phyloP scores from a whole-genome alignment of 371 early-diverging fungal genomes.

The Mycotypha africana region DNA sequence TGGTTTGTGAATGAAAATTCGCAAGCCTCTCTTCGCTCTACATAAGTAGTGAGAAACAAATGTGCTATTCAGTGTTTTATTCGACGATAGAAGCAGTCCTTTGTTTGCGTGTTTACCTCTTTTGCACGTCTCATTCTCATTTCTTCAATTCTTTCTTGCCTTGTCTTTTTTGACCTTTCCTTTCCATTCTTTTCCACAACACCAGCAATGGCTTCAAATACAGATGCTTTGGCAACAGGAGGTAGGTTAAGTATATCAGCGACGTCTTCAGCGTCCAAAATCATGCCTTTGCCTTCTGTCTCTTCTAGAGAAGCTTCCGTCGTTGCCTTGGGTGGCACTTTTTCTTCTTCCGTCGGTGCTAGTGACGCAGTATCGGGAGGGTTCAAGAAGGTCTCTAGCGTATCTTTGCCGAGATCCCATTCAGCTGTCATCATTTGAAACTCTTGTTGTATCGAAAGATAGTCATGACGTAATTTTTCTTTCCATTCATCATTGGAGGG shows the following conservation, averaged over 20 bases:
- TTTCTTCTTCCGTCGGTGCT: not conserved
- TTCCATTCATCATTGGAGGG: constrained; percentile 8
- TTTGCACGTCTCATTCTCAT: constrained; percentile 46
- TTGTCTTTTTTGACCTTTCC: constrained; percentile 36
- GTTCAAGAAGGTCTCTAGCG: constrained; percentile 21
- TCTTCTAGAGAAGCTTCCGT: constrained; percentile 4
- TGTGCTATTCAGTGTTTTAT: not conserved
- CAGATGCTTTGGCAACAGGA: constrained; percentile 33
- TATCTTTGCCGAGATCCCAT: constrained; percentile 39
- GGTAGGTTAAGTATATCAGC: constrained; percentile 32
- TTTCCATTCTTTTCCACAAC: constrained; percentile 25
- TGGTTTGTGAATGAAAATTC: constrained; percentile 38
- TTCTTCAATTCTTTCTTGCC: constrained; percentile 56
- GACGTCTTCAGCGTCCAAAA: constrained; percentile 28
- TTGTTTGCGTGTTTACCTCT: constrained; percentile 29
- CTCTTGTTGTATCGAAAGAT: constrained; percentile 32
- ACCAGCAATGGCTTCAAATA: constrained; percentile 41
- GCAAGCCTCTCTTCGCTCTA: constrained; percentile 27
- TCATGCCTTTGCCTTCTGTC: constrained; percentile 17
- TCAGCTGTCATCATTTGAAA: constrained; percentile 30
- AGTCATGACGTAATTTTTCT: constrained; percentile 25
- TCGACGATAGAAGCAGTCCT: not conserved
- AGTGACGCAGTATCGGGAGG: constrained; percentile 20
- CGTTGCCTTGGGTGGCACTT: not conserved
- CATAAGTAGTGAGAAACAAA: not conserved